A percentile compares a stretch with the other conserved stretches of the same genome.
These are phyloP conservation scores for Chrysosporium queenslandicum DNA, from an alignment of 2,329 filamentous ascomycete genomes.

Conservation along the genomic window DNA sequence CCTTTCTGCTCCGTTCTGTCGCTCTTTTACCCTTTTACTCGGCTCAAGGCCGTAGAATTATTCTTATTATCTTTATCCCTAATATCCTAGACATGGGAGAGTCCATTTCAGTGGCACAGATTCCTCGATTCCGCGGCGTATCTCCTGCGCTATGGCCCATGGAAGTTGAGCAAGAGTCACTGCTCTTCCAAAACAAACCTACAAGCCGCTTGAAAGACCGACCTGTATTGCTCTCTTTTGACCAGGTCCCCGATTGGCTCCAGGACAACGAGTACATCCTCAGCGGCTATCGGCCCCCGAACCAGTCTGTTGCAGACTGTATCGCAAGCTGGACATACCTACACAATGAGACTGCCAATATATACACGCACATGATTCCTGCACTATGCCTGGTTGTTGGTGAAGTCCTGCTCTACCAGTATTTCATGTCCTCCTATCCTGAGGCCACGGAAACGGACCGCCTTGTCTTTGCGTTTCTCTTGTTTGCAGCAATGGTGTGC, in stretches of 20 bases:
- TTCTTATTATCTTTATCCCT: not conserved
- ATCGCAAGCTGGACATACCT: constrained; percentile 50
- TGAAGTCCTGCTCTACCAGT: constrained; percentile 11
- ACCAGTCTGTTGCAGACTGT: constrained; percentile 50
- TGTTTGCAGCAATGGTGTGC: constrained; percentile 57
- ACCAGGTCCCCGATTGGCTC: constrained; percentile 45
- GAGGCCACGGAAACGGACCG: constrained; percentile 7
- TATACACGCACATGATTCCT: constrained; percentile 62
- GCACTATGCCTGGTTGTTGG: constrained; percentile 45
- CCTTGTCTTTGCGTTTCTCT: constrained; percentile 49
- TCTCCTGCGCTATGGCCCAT: not conserved
- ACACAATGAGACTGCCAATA: constrained; percentile 62
- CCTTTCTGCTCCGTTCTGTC: not conserved
- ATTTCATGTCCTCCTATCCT: constrained; percentile 13
- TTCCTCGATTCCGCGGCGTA: not conserved
- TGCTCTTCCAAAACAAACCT: not conserved
- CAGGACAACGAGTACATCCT: constrained; percentile 61
- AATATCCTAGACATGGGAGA: not conserved
- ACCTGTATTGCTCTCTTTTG: constrained; percentile 37
- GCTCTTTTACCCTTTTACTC: not conserved
- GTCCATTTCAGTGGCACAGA: not conserved
- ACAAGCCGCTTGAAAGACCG: not conserved
- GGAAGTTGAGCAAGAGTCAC: not conserved
- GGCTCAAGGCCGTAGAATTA: not conserved
- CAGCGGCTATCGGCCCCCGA: constrained; percentile 54